Percentiles rank a stretch among this genome's conserved stretches.
phyloP scores from a whole-genome alignment of 179 eudicot species.

The Pouteria campechiana region DNA sequence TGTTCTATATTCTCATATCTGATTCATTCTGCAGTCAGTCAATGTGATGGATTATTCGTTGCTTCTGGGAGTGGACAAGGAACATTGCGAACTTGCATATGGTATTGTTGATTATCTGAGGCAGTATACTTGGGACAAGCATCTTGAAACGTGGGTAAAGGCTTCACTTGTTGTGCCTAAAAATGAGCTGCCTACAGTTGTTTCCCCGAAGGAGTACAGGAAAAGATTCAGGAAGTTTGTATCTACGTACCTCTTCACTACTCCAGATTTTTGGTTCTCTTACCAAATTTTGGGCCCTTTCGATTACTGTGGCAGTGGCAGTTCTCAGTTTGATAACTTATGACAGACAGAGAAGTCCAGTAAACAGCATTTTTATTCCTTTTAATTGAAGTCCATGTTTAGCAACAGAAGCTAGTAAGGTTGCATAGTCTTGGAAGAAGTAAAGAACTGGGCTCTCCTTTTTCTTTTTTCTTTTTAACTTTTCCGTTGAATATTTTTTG shows the following conservation, averaged over 20 bases:
- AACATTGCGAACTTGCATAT: conserved; percentile 56
- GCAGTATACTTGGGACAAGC: conserved; percentile 94
- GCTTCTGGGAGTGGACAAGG: conserved; percentile 76
- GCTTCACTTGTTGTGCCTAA: conserved; percentile 76
- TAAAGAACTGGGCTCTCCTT: too few relatives aligned
- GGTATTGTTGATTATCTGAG: conserved; percentile 89
- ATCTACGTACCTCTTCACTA: conserved; percentile 55
- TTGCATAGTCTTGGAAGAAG: too few relatives aligned
- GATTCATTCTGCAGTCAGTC: conserved; percentile 68
- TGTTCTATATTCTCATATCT: too few relatives aligned
- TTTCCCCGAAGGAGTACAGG: conserved; percentile 77
- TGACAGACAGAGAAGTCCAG: too few relatives aligned
- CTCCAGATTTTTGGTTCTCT: conserved; percentile 92
- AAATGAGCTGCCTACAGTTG: conserved; percentile 64
- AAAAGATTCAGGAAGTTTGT: conserved; percentile 88
- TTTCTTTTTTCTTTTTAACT: too few relatives aligned
- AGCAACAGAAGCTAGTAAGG: too few relatives aligned
- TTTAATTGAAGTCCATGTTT: too few relatives aligned
- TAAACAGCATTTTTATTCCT: too few relatives aligned
- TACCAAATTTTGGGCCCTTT: too few relatives aligned
- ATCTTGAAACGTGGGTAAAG: conserved; percentile 88
- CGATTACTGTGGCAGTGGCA: too few relatives aligned
- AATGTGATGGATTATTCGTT: conserved; percentile 95
- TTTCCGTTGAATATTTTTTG: too few relatives aligned
- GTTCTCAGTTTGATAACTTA: too few relatives aligned